Evolutionary conservation across 2,329 filamentous ascomycete genomes (phyloP), one percentile per base, ranked within the genome.

Genomic region (Orbilia blumenaviensis): DNA sequence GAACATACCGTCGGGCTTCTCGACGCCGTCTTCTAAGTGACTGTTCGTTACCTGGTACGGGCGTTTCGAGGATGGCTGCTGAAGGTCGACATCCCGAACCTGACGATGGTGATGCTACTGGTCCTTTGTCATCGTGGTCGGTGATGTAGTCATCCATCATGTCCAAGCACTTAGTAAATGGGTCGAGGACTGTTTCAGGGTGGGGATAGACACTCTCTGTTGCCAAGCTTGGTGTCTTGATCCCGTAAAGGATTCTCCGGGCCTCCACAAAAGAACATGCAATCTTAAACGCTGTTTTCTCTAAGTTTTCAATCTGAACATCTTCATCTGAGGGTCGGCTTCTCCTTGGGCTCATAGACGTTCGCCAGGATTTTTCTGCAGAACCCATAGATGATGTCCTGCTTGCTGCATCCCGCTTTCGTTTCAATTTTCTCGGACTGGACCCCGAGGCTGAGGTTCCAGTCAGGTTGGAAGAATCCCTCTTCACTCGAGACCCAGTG

Each of bases 101-200:
- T n/a, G 52, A 56, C 5, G 68, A 66, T 2, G 69, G 54, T 36
- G 69, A 52, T 6, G 62, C 61, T 29, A 44, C n/a, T 12, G 16
- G 52, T 6, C 62, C 62, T 7, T 44, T 21, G 1, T 1, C 2
- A 86, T 87, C 25, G 88, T 89, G 38, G 87, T 84, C 46, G 87
- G 88, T 81, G 90, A 89, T 1, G 89, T 86, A 80, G 90, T 90
- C 68, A 88, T 85, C 80, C 87, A 86, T 32, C 85, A 84, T 16
- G 86, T 84, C 77, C 87, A 86, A 41, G 88, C 86, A 77, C 87
- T 85, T 29, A 84, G 84, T 32, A 88, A 86, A 23, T 89, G 83
- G 7, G 85, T 86, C 78, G 87, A 67, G 56, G 2, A 52, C 52
- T 12, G 66, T 66, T n/a, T 74, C 60, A 27, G 62, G 64, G 27